Conservation (phyloP, 2,329 filamentous ascomycete species). For the Hawksworthiomyces lignivorus region DNA sequence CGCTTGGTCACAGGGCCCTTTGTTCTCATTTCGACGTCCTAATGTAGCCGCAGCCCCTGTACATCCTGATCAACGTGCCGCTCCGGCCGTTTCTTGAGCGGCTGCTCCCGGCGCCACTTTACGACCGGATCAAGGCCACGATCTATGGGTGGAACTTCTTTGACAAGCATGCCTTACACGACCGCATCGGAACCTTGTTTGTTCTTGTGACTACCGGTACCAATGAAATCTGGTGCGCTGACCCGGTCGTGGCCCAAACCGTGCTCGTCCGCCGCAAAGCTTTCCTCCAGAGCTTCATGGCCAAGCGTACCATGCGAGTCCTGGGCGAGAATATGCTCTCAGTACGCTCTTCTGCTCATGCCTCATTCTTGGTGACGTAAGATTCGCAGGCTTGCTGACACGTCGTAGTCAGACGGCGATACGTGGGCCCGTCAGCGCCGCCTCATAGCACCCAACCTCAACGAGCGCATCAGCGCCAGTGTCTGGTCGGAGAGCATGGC, state of each 20-base stretch:
- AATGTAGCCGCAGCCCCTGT: neutral
- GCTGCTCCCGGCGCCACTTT: constrained; percentile 4
- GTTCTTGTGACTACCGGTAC: constrained; percentile 22
- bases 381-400: constrained; percentile 10
- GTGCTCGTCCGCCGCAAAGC: constrained; percentile 27
- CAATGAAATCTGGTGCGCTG: constrained; percentile 19
- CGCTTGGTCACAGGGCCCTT: too few species aligned
- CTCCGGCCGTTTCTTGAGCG: constrained; percentile 5
- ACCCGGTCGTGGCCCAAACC: constrained; percentile 22
- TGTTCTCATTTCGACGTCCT: too few species aligned
- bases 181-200: constrained; percentile 22
- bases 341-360: too few species aligned
- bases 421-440: constrained; percentile 26
- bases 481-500: constrained; percentile 26
- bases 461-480: constrained; percentile 26
- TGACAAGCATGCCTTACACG: constrained; percentile 18
- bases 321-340: constrained; percentile 28
- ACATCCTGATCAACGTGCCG: constrained; percentile 5
- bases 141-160: constrained; percentile 28
- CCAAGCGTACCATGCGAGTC: constrained; percentile 23
- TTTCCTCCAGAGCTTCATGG: constrained; percentile 23
- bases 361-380: too few species aligned
- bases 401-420: constrained; percentile 18
- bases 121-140: constrained; percentile 3
- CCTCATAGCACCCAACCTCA: constrained; percentile 27